Percentiles rank a stretch among this genome's conserved stretches.
These are phyloP conservation scores for Ophiostoma ulmi DNA, from an alignment of 2,329 filamentous ascomycete genomes.

Conservation along the genomic window DNA sequence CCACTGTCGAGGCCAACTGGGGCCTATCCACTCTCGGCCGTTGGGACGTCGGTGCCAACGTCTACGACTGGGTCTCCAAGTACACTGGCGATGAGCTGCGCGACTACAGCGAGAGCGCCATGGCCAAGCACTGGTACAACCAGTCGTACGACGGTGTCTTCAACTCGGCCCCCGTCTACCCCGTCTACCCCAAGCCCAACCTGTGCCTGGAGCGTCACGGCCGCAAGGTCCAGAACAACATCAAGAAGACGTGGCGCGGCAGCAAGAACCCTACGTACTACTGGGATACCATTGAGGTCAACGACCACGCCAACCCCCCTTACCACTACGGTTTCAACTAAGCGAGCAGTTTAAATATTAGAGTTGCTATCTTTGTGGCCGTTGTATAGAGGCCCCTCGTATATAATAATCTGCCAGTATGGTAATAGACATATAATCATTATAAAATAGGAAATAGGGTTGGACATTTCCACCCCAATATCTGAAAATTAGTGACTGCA, in stretches of 20 bases:
- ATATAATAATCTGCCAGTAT: neutral
- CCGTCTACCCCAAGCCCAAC: conserved; percentile 32
- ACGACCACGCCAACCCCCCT: conserved; percentile 32
- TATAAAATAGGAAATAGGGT: neutral
- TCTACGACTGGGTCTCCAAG: conserved; percentile 57
- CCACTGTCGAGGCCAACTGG: conserved; percentile 67
- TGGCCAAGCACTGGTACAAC: conserved; percentile 29
- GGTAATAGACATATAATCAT: neutral
- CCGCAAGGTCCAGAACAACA: conserved; percentile 28
- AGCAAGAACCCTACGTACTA: conserved; percentile 31
- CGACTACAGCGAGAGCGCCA: conserved; percentile 22
- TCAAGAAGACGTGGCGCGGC: conserved; percentile 29
- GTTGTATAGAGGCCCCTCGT: neutral
- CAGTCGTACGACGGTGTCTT: conserved; percentile 34
- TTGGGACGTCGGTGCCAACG: conserved; percentile 67
- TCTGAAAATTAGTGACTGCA: no score
- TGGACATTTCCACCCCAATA: neutral
- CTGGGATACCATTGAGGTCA: conserved; percentile 30
- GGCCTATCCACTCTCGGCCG: conserved; percentile 62
- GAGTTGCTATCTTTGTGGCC: neutral
- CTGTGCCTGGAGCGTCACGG: conserved; percentile 30
- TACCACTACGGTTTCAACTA: conserved; percentile 26
- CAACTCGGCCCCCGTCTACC: conserved; percentile 26
- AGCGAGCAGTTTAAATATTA: neutral
- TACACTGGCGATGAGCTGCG: conserved; percentile 52